Percentiles rank a stretch among this genome's conserved stretches.
phyloP scores from a whole-genome alignment of 1,284 basidiomycete species.

The Cryptococcus neoformans region DNA sequence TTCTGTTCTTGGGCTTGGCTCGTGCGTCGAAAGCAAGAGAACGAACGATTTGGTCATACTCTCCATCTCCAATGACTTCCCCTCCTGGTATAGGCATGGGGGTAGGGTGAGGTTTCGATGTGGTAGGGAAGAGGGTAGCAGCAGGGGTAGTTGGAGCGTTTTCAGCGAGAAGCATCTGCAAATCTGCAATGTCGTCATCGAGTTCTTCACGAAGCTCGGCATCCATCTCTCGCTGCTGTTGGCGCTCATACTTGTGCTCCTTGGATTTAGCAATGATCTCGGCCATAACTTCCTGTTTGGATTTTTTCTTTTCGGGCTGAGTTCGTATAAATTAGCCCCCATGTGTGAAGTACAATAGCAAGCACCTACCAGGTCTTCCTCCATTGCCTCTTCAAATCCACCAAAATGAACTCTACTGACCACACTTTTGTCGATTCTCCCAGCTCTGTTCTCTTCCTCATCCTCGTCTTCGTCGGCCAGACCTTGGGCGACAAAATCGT shows the following conservation, averaged over 20 bases:
- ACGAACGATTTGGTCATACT: slow-evolving; percentile 87
- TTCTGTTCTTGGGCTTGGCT: slow-evolving; percentile 90
- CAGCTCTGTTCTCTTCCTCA: slow-evolving; percentile 61
- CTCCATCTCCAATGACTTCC: slow-evolving; percentile 44
- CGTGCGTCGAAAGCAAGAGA: slow-evolving; percentile 91
- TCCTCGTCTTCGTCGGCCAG: slow-evolving; percentile 68
- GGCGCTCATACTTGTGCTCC: slow-evolving; percentile 83
- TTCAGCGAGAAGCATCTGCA: slow-evolving; percentile 71
- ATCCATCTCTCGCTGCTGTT: slow-evolving; percentile 81
- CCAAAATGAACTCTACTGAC: slow-evolving; percentile 77
- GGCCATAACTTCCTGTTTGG: slow-evolving; percentile 95
- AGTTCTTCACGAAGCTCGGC: slow-evolving; percentile 83
- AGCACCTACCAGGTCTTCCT: slow-evolving; percentile 54
- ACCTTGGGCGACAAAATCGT: slow-evolving; percentile 81
- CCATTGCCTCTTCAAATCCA: slow-evolving; percentile 71
- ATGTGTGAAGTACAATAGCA: slow-evolving; percentile 1
- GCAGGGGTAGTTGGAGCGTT: slow-evolving; percentile 53
- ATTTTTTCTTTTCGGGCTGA: slow-evolving; percentile 76
- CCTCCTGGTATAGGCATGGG: slow-evolving; percentile 4
- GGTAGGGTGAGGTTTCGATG: slow-evolving; percentile 13
- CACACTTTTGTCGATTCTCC: slow-evolving; percentile 63
- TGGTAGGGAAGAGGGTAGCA: slow-evolving; percentile 22
- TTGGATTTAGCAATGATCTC: slow-evolving; percentile 99
- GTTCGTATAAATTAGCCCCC: background rate
- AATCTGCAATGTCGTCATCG: slow-evolving; percentile 80